Base-by-base conservation (phyloP, 164 flowering plant genomes). In the Buxus sempervirens region DNA sequence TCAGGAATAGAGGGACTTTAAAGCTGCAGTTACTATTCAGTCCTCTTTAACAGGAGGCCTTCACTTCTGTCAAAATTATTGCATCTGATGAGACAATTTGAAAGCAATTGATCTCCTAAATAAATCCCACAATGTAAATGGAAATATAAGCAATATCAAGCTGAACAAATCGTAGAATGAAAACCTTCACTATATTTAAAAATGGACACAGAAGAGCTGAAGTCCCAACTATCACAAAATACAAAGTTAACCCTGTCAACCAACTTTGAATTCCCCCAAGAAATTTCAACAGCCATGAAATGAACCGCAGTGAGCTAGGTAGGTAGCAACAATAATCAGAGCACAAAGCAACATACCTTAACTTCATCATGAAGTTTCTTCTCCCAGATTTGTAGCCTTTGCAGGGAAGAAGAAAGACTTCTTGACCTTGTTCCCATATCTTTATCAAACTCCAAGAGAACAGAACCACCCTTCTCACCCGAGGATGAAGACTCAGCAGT, bases 301-400 rank as follows among this genome's bases (percentile, higher is more conserved):
- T 49, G 51, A 24, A 68, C 0, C 58, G 2, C 10, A 21, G 18
- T 27, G 23, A 64, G 10, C n/a, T 54, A 20, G 22, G 10, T 41
- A 26, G 65, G 20, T 23, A 27, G 45, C 6, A 53, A 61, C 26
- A 56, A 22, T 59, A 22, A 62, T n/a, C 15, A 20, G 25, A 68
- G 62, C 18, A 64, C 53, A 24, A 53, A 8, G 67, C 1, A 60
- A 23, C 76, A 69, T 80, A 96, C 99, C 97, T 93, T 96, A 22
- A 96, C 98, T 85, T 96, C 99, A 20, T 85, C 79, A 64, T 82
- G 88, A 28, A 96, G 90, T 70, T 96, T 96, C 82, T 90, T 96
- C 86, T 96, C 99, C 99, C 96, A 96, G 23, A 91, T 85, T 66
- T 83, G 80, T 9, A 93, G 77, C 82, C 88, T 93, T 32, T 87